Conservation (phyloP, 225 moss, liverwort and hornwort species). For the Lunularia cruciata region DNA sequence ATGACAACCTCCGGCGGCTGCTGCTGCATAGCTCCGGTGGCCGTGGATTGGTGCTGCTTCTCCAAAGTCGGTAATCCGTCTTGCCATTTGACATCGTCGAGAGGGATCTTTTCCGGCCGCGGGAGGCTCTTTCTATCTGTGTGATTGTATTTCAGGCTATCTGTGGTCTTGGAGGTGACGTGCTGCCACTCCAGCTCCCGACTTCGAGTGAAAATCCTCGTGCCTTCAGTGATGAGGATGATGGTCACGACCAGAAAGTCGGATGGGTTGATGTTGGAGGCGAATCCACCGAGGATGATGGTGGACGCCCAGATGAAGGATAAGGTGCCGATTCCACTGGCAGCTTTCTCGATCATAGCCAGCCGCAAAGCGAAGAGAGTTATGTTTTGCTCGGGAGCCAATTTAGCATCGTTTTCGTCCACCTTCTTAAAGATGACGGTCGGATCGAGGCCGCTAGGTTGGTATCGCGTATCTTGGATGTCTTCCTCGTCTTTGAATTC, state of each 20-base stretch:
- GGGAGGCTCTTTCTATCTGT: neutral
- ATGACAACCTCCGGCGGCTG: too few relatives aligned
- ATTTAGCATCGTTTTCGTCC: neutral
- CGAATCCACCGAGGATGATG: constrained; percentile 79
- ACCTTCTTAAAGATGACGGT: constrained; percentile 23
- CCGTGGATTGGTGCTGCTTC: neutral
- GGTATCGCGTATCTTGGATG: neutral
- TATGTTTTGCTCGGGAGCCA: constrained; percentile 61
- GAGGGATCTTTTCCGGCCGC: neutral
- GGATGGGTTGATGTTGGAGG: constrained; percentile 38
- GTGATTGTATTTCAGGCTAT: neutral
- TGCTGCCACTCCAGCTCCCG: constrained; percentile 87
- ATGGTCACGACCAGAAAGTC: constrained; percentile 69
- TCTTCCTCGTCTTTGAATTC: constrained; percentile 26
- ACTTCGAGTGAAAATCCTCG: constrained; percentile 56
- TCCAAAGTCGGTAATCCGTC: neutral
- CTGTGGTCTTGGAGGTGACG: constrained; percentile 33
- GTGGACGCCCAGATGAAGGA: constrained; percentile 85
- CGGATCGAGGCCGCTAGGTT: constrained; percentile 14
- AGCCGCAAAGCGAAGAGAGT: constrained; percentile 70
- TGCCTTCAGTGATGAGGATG: constrained; percentile 72
- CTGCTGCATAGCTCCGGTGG: neutral
- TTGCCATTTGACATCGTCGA: neutral
- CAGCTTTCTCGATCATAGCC: constrained; percentile 62
- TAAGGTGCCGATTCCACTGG: constrained; percentile 58